Evolutionary conservation across 2,329 filamentous ascomycete genomes (phyloP), one percentile per base, ranked within the genome.

Genomic region (Alternaria arborescens): DNA sequence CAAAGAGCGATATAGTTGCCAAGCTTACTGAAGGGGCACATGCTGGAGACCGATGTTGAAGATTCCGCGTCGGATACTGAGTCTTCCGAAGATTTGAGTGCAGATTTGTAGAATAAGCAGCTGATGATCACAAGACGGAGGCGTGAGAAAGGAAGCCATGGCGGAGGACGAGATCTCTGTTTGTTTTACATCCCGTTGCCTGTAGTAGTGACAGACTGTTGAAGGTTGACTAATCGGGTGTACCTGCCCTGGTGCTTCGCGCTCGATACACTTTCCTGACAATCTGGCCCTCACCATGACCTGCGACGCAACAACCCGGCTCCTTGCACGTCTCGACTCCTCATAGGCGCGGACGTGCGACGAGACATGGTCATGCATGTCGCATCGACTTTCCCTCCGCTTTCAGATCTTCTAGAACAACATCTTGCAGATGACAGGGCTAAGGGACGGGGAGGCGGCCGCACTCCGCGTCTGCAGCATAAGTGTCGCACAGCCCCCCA

Each of bases 11-110:
- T 41, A 48, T 43, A 46, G 26, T 24, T 22, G 58, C 53, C 36
- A 56, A 59, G 66, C 71, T 26, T 72, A 77, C 75, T 76, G 66
- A 75, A 76, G 52, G 75, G 75, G 67, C 75, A 77, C 75, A 77
- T 77, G 65, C 60, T 64, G 61, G 52, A 52, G 55, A 62, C 60
- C 55, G 58, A 50, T 61, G 65, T 66, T 62, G 58, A 67, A 55
- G 60, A 65, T 66, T 67, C 75, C 70, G 72, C 71, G 41, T 72
- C 73, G 75, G 75, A 67, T 69, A 52, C 48, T 55, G 51, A 58
- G 55, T 40, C 44, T 71, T 66, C 75, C 73, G 74, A 65, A 43
- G 44, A 61, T 30, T 48, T 57, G 47, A 58, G 60, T 46, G 58
- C 52, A 47, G 47, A 61, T 57, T 54, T 55, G 54, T 51, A 61